Evolutionary conservation across 495 filamentous ascomycete species (phyloP), one percentile per base, ranked within the genome.

Genomic region (Rostrohypoxylon terebratum): DNA sequence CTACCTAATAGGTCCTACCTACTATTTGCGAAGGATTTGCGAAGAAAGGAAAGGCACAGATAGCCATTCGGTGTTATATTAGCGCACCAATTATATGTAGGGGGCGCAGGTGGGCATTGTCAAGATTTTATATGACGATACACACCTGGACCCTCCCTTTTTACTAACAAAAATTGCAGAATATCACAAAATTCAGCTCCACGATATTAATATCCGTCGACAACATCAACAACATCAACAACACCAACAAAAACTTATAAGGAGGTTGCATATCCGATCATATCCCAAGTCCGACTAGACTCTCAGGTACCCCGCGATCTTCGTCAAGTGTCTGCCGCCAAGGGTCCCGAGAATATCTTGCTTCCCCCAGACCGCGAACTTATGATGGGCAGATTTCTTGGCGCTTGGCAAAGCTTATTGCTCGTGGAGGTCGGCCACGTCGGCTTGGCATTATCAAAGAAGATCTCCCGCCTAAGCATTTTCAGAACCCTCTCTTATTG

Each of bases 381-480:
- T 72, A 59, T 61, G 59, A 47, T 66, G 47, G 48, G 51, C 70
- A 50, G 16, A 13, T 57, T 57, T 53, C 71, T 66, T 65, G 66
- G 45, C 61, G 38, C 76, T 78, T 78, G 76, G 76, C 76, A 78
- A 78, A 77, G 76, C 76, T 78, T 78, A 64, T 78, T 74, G 71
- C 71, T 72, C 76, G 71, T 78, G 74, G 76, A 57, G 36, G 47
- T 10, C 42, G 42, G 42, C 42, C 42, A 45, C 42, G 42, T 63
- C 25, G 57, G 4, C 74, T 78, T 76, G 74, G 76, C 74, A 70
- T 68, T 53, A 68, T 73, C 60, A 61, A 73, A 61, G 8, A 57
- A 65, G 61, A 66, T 63, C 71, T 73, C 57, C 66, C 61, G 57
- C 59, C 23, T 34, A 28, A 40, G 18, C 53, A 44, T 38, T 38